These are phyloP conservation scores for Candida michaelii DNA, from an alignment of 805 yeast genomes.

Conservation along the genomic window DNA sequence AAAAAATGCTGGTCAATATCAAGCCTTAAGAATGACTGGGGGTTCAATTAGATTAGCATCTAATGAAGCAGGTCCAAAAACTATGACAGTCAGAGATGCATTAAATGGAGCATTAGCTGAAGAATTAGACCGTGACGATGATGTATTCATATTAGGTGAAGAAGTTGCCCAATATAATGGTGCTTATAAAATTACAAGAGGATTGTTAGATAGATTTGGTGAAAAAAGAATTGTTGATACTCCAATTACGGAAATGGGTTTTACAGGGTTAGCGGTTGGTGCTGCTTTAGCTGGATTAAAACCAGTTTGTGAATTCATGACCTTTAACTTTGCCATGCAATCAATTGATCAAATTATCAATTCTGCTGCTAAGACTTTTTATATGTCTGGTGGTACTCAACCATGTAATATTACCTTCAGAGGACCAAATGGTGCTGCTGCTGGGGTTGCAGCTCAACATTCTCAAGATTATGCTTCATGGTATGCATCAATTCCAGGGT, in stretches of 20 bases:
- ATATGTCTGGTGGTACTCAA: constrained; percentile 99
- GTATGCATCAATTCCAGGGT: constrained; percentile 98
- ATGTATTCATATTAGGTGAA: constrained; percentile 95
- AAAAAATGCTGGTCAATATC: constrained; percentile 32
- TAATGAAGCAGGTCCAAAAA: constrained; percentile 50
- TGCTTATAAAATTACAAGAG: constrained; percentile 96
- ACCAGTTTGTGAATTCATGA: constrained; percentile 98
- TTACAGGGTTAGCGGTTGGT: constrained; percentile 92
- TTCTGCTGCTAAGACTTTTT: constrained; percentile 97
- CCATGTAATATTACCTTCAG: constrained; percentile 96
- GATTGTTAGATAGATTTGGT: constrained; percentile 91
- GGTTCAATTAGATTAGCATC: constrained; percentile 41
- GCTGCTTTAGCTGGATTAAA: constrained; percentile 95
- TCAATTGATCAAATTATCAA: constrained; percentile 97
- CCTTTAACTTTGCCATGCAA: constrained; percentile 99
- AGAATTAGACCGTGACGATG: constrained; percentile 94
- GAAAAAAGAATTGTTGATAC: constrained; percentile 92
- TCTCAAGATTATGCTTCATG: constrained; percentile 97
- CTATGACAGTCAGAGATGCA: constrained; percentile 95
- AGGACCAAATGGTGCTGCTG: constrained; percentile 99
- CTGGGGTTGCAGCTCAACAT: constrained; percentile 99
- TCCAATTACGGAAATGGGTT: constrained; percentile 99
- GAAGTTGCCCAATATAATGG: constrained; percentile 99
- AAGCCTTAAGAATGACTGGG: constrained; percentile 33
- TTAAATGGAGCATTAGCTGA: constrained; percentile 93